phyloP scores from a whole-genome alignment of 495 filamentous ascomycete genomes.

The Trypethelium eluteriae region DNA sequence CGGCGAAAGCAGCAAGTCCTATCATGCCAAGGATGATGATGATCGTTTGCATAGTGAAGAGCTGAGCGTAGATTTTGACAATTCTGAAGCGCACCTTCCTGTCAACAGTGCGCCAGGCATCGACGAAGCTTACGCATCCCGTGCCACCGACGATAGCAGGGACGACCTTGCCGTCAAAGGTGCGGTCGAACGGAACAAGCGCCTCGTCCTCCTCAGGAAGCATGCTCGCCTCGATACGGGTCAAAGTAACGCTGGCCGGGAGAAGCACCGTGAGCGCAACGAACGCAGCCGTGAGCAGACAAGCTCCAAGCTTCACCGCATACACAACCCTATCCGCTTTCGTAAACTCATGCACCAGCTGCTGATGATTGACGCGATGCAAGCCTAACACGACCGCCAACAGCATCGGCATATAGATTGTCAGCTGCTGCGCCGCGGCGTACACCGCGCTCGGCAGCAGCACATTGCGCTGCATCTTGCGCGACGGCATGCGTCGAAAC shows the following conservation, averaged over 20 bases:
- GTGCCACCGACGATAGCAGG: conserved; percentile 57
- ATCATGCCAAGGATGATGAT: conserved; percentile 34
- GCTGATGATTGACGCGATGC: conserved; percentile 16
- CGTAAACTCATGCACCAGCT: conserved; percentile 25
- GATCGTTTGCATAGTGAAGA: conserved; percentile 45
- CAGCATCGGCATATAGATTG: conserved; percentile 25
- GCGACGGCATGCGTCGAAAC: conserved; percentile 45
- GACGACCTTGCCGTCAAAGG: conserved; percentile 45
- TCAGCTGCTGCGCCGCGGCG: conserved; percentile 36
- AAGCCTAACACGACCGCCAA: conserved; percentile 25
- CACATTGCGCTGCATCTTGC: conserved; percentile 42
- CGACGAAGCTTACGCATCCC: conserved; percentile 57
- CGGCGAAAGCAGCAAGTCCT: not conserved
- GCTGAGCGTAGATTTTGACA: conserved; percentile 61
- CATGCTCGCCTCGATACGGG: conserved; percentile 64
- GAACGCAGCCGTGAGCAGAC: conserved; percentile 35
- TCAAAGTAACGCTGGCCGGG: conserved; percentile 54
- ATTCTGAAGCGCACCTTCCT: conserved; percentile 57
- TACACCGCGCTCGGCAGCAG: conserved; percentile 45
- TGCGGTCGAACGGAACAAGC: conserved; percentile 70
- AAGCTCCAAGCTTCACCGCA: conserved; percentile 30
- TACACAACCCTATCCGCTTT: conserved; percentile 26
- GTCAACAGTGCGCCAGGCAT: conserved; percentile 66
- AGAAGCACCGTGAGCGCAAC: conserved; percentile 47
- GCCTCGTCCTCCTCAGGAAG: conserved; percentile 61